Percentiles rank a stretch among this genome's conserved stretches.
Conservation (phyloP, 148 eudicot species). For the Drosera capensis region DNA sequence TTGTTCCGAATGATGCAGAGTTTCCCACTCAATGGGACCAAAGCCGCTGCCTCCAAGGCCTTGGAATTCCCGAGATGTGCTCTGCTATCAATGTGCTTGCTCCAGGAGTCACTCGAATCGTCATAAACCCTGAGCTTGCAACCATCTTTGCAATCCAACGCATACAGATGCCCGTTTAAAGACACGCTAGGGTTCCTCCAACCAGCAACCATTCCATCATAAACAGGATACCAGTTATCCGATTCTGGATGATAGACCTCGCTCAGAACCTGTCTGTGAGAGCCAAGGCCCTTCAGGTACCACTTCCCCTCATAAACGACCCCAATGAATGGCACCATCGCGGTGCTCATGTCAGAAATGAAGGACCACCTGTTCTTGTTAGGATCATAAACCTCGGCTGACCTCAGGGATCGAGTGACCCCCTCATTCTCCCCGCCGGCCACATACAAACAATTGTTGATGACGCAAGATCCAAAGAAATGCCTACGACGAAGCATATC, state of each 20-base stretch:
- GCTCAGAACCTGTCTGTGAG: conserved; percentile 70
- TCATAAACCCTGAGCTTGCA: conserved; percentile 74
- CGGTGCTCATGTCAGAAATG: conserved; percentile 78
- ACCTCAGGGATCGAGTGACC: conserved; percentile 47
- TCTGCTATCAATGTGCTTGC: conserved; percentile 58
- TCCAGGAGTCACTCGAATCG: conserved; percentile 60
- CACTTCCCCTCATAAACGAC: conserved; percentile 84
- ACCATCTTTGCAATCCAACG: conserved; percentile 82
- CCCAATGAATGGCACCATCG: conserved; percentile 81
- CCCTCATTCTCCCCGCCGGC: conserved; percentile 92
- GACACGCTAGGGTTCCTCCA: conserved; percentile 82
- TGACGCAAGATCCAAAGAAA: conserved; percentile 80
- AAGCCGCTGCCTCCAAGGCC: conserved; percentile 73
- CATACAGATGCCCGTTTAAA: conserved; percentile 53
- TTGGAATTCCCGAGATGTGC: conserved; percentile 69
- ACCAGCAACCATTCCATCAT: conserved; percentile 74
- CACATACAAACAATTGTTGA: conserved; percentile 84
- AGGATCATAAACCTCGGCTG: conserved; percentile 86
- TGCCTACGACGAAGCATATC: conserved; percentile 83
- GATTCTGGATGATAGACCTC: conserved; percentile 73
- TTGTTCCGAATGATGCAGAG: conserved; percentile 69
- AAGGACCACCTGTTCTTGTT: conserved; percentile 70
- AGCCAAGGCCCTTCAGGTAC: conserved; percentile 76
- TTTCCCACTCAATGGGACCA: conserved; percentile 56
- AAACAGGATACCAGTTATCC: conserved; percentile 49